Conservation (phyloP, 1,139 yeast species). For the Kodamaea arcana region DNA sequence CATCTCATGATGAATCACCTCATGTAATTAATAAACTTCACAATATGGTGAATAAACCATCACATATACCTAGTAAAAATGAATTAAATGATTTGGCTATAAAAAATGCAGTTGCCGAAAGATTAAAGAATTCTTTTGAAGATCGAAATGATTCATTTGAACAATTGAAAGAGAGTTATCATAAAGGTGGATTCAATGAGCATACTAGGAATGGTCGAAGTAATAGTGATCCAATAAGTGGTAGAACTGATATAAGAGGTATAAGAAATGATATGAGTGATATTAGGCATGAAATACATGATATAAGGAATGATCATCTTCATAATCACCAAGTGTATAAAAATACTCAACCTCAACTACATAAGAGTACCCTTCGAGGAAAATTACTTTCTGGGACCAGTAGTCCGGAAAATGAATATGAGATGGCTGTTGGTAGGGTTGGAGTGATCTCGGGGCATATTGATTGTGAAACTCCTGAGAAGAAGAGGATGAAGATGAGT, state of each 20-base stretch:
- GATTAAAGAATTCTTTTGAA: no score
- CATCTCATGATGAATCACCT: no score
- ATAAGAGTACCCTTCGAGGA: no score
- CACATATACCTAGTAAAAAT: neutral
- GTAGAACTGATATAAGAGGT: neutral
- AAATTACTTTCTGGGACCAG: neutral
- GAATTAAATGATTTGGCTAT: no score
- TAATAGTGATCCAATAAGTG: neutral
- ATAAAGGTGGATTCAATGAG: no score
- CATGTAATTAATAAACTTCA: neutral
- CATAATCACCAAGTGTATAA: no score
- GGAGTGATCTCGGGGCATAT: neutral
- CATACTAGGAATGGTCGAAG: no score
- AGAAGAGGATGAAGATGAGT: conserved; percentile 39
- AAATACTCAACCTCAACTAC: no score
- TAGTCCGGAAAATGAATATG: neutral
- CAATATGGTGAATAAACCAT: neutral
- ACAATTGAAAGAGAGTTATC: no score
- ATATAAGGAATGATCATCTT: neutral
- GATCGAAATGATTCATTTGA: neutral
- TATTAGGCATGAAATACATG: neutral
- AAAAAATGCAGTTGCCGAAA: no score
- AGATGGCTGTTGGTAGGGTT: neutral
- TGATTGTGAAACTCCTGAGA: conserved; percentile 26
- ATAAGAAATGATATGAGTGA: neutral